Evolutionary conservation across 2,329 filamentous ascomycete species (phyloP).

Genomic region (Herpotrichia juniperi): DNA sequence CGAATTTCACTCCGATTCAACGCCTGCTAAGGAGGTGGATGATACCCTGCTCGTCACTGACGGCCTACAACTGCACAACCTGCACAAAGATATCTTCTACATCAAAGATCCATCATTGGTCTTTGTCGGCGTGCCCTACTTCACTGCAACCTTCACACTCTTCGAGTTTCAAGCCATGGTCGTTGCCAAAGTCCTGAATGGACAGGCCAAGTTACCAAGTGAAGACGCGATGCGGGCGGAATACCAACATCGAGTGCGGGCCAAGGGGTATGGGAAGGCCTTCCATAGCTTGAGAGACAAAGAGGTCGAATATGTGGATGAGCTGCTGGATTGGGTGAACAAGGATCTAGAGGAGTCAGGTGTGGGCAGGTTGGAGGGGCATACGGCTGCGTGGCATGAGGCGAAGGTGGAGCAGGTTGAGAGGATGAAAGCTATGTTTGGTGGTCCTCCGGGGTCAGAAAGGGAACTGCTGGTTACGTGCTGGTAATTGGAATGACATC

Average conservation of each 20-base stretch:
- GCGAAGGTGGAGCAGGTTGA: conserved; percentile 40
- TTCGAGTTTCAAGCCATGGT: conserved; percentile 74
- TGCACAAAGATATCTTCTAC: conserved; percentile 75
- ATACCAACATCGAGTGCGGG: conserved; percentile 42
- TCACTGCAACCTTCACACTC: conserved; percentile 70
- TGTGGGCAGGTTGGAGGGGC: conserved; percentile 32
- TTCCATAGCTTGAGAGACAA: conserved; percentile 53
- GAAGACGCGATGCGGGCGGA: conserved; percentile 50
- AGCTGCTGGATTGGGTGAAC: conserved; percentile 49
- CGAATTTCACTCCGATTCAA: conserved; percentile 55
- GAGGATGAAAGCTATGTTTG: conserved; percentile 40
- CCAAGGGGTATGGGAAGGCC: conserved; percentile 49
- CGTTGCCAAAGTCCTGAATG: conserved; percentile 63
- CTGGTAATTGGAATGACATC: too few species aligned
- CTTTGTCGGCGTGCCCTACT: conserved; percentile 70
- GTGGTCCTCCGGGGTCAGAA: not conserved
- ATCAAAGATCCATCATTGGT: conserved; percentile 68
- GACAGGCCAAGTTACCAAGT: conserved; percentile 56
- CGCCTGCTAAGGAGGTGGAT: conserved; percentile 54
- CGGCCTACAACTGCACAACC: conserved; percentile 67
- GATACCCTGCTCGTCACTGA: conserved; percentile 66
- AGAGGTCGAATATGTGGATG: conserved; percentile 49
- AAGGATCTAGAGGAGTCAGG: conserved; percentile 26
- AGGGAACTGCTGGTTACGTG: not conserved
- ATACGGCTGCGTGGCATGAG: conserved; percentile 43